Base-by-base conservation (phyloP, 106 monocot genomes). In the Acanthochlamys bracteata region DNA sequence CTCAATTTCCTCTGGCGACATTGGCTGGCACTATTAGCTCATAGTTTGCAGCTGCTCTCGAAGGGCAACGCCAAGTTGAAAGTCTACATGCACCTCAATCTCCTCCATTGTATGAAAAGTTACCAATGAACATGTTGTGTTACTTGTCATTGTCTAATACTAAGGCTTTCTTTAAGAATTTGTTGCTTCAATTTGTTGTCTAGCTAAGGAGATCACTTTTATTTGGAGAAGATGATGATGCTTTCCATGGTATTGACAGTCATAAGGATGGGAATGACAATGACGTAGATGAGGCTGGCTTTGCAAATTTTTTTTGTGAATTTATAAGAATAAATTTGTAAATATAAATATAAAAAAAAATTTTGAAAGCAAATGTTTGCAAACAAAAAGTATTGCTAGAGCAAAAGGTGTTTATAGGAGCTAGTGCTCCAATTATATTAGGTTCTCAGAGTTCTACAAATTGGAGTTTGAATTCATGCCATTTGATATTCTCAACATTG, bases 1-100 rank as follows among this genome's bases (percentile, higher is more conserved):
- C 75, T 71, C 79, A 84, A 51, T 95, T 90, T 71, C 94, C 94
- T 68, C 65, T 89, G 55, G 94, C 84, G 59, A 90, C 84, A 75
- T 22, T 81, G 52, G 80, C 81, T 66, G 76, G 71, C 41, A 61
- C 73, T 12, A 73, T 83, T 58, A 71, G 55, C 45, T 55, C 68
- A 63, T 80, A 80, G 53, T 68, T 80, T 70, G 71, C 75, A 42
- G 73, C 71, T 69, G 60, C 75, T 19, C 55, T 89, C 51, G 68
- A 75, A 27, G 66, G 41, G 56, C 57, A 60, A 13, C 24, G 62
- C 8, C 62, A 66, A 41, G 60, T 66, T 49, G 65, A 71, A 67
- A 63, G 45, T 20, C 41, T 60, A 58, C 61, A 52, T 69, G 42
- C 58, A 71, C 67, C 83, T 33, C 49, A 77, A 42, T 78, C 83